phyloP scores from a whole-genome alignment of 1,284 basidiomycete species.

The Ceratobasidium sp. region DNA sequence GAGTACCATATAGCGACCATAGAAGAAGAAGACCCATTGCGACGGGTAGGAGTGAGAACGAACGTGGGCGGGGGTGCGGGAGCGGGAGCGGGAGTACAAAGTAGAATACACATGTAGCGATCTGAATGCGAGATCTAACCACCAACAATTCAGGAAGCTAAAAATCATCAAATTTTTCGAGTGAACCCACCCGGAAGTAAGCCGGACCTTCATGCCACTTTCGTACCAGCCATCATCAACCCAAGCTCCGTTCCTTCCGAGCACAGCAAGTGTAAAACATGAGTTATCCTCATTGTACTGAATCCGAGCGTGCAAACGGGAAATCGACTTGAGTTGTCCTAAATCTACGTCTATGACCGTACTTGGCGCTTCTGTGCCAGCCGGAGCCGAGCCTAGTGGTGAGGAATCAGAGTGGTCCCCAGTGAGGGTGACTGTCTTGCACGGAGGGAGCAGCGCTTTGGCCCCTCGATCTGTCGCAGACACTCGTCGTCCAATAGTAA shows the following conservation, averaged over 20 bases:
- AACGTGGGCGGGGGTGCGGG: slow-evolving; percentile 38
- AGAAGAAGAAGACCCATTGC: no score
- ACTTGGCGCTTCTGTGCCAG: neutral
- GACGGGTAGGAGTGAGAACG: no score
- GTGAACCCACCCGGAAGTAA: slow-evolving; percentile 79
- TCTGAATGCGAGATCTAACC: slow-evolving; percentile 98
- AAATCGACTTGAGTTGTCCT: slow-evolving; percentile 96
- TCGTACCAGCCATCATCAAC: slow-evolving; percentile 96
- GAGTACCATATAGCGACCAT: no score
- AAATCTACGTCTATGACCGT: slow-evolving; percentile 89
- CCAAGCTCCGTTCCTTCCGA: slow-evolving; percentile 97
- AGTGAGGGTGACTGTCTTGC: slow-evolving; percentile 45
- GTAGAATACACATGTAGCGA: slow-evolving; percentile 96
- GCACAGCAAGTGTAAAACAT: slow-evolving; percentile 89
- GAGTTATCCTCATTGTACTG: slow-evolving; percentile 90
- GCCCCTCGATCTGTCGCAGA: neutral
- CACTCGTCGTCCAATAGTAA: slow-evolving; percentile 73
- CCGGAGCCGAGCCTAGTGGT: slow-evolving; percentile 59
- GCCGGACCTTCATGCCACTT: slow-evolving; percentile 84
- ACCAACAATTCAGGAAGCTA: slow-evolving; percentile 35
- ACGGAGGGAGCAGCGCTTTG: slow-evolving; percentile 20
- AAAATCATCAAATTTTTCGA: neutral
- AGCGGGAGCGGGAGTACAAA: slow-evolving; percentile 89
- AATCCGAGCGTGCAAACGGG: slow-evolving; percentile 94
- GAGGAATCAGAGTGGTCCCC: slow-evolving; percentile 60